Conservation (phyloP, 495 filamentous ascomycete species). For the Xylaria longipes region DNA sequence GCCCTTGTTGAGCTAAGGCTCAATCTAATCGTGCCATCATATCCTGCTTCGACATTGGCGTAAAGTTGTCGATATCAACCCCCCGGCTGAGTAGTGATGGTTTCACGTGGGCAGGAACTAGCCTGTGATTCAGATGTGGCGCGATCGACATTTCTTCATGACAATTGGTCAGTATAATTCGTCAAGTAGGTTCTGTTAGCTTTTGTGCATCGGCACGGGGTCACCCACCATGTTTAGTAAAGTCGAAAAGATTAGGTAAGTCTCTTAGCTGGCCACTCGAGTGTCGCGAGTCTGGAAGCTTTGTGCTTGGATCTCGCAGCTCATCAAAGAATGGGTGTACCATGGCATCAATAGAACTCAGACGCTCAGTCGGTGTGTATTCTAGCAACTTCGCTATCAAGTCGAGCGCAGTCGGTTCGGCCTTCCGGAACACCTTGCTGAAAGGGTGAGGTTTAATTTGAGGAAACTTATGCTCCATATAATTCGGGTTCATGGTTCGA, state of each 20-base stretch:
- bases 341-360: constrained; percentile 95
- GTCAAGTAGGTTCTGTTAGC: not conserved
- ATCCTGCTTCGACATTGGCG: constrained; percentile 85
- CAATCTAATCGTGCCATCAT: constrained; percentile 99
- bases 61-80: constrained; percentile 93
- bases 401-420: constrained; percentile 89
- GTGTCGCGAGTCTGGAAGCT: constrained; percentile 92
- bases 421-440: constrained; percentile 98
- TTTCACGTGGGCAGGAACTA: constrained; percentile 85
- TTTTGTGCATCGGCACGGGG: not conserved
- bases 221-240: constrained; percentile 84
- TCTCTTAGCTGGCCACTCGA: constrained; percentile 75
- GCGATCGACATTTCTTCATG: constrained; percentile 89
- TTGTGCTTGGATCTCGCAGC: constrained; percentile 84
- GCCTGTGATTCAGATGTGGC: constrained; percentile 80
- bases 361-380: constrained; percentile 94
- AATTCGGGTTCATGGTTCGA: constrained; percentile 99
- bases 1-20: constrained; percentile 42
- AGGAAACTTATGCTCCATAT: constrained; percentile 99
- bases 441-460: constrained; percentile 99
- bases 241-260: constrained; percentile 88
- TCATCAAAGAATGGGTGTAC: constrained; percentile 99
- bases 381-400: constrained; percentile 92
- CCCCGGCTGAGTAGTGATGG: constrained; percentile 75
- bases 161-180: constrained; percentile 29